These are phyloP conservation scores for Amaranthus tricolor DNA, from an alignment of 179 eudicot species.

Conservation along the genomic window DNA sequence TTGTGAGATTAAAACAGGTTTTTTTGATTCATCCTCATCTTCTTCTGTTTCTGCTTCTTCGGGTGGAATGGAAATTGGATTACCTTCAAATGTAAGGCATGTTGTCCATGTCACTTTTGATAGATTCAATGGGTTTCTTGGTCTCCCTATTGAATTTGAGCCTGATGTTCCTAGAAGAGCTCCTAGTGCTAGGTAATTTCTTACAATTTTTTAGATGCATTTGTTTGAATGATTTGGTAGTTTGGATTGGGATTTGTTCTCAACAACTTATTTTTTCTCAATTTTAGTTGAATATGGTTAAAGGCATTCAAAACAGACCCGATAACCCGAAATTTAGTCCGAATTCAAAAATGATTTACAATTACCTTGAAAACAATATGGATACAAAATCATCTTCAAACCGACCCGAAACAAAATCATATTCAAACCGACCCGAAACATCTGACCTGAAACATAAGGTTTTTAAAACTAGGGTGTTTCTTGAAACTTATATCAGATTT, in stretches of 20 bases:
- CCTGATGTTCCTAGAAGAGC: constrained; percentile 75
- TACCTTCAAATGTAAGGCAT: constrained; percentile 80
- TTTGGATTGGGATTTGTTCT: not conserved
- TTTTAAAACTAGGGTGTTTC: not conserved
- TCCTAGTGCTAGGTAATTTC: constrained; percentile 79
- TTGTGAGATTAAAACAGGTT: constrained; percentile 24
- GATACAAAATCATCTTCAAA: too few species aligned
- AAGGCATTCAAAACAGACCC: not conserved
- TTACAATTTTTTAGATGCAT: not conserved
- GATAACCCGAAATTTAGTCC: not conserved
- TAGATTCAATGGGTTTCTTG: constrained; percentile 81
- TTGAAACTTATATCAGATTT: not conserved
- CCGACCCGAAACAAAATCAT: too few species aligned
- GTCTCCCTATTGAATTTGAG: constrained; percentile 83
- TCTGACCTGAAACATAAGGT: not conserved
- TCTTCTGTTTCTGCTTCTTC: not conserved
- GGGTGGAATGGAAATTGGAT: constrained; percentile 70
- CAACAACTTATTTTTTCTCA: not conserved
- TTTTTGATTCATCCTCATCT: constrained; percentile 14
- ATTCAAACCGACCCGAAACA: too few species aligned
- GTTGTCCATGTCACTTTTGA: constrained; percentile 94
- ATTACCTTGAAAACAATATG: not conserved
- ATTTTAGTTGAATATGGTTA: constrained; percentile 19
- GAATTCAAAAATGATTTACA: not conserved
- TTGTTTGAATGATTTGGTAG: not conserved